Evolutionary conservation across 176 grass and related monocot genomes (phyloP).

Genomic region (Phragmites australis): DNA sequence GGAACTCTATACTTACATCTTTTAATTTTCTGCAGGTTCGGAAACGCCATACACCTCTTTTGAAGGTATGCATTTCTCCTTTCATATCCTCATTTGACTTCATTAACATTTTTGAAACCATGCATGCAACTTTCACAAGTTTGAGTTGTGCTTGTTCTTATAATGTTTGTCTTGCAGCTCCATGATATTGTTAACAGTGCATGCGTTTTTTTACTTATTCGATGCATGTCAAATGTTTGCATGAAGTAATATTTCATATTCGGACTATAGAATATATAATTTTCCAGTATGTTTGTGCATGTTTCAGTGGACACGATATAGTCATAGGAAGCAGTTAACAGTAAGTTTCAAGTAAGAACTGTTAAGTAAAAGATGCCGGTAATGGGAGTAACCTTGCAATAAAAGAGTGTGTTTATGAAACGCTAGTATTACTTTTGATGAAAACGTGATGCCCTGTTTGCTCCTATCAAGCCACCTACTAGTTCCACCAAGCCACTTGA

Average conservation of each 20-base stretch:
- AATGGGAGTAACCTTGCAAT: background rate
- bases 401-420: background rate
- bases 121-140: background rate
- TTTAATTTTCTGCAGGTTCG: slow-evolving; percentile 58
- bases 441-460: background rate
- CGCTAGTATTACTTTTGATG: background rate
- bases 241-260: background rate
- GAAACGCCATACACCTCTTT: slow-evolving; percentile 79
- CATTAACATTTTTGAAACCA: slow-evolving; percentile 2
- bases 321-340: slow-evolving; percentile 20
- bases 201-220: background rate
- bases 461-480: too few species aligned
- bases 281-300: background rate
- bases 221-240: background rate
- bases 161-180: background rate
- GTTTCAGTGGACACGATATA: background rate
- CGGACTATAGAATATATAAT: background rate
- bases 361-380: background rate
- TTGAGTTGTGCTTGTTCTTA: slow-evolving; percentile 1
- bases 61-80: slow-evolving; percentile 67
- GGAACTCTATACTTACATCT: slow-evolving; percentile 29
- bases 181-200: background rate
- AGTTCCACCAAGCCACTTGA: too few species aligned
- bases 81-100: slow-evolving; percentile 7
- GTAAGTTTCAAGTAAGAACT: slow-evolving; percentile 16